Conservation (phyloP, 2,329 filamentous ascomycete species). For the Leptosphaerulina australis region DNA sequence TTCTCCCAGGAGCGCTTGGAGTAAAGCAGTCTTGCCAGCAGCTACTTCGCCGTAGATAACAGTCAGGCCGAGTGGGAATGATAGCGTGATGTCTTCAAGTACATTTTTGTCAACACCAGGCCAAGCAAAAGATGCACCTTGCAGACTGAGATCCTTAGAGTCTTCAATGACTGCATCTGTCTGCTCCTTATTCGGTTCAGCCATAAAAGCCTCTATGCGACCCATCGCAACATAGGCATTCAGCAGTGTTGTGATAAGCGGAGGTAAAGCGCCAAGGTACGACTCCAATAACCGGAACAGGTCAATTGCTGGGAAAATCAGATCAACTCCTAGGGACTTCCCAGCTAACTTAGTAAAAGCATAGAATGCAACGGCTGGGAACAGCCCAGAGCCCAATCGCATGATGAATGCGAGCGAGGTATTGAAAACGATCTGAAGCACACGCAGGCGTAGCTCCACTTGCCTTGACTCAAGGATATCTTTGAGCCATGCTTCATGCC, state of each 20-base stretch:
- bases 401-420: slow-evolving; percentile 72
- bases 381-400: slow-evolving; percentile 71
- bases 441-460: slow-evolving; percentile 68
- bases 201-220: slow-evolving; percentile 85
- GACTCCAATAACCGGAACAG: slow-evolving; percentile 77
- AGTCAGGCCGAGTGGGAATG: slow-evolving; percentile 63
- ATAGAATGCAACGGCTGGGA: slow-evolving; percentile 81
- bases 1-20: slow-evolving; percentile 65
- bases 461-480: slow-evolving; percentile 72
- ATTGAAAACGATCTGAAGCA: slow-evolving; percentile 68
- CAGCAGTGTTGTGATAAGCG: slow-evolving; percentile 74
- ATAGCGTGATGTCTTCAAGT: slow-evolving; percentile 60
- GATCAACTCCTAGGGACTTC: slow-evolving; percentile 72
- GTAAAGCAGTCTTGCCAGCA: slow-evolving; percentile 66
- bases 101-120: slow-evolving; percentile 68
- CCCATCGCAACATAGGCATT: slow-evolving; percentile 83
- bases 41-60: slow-evolving; percentile 69
- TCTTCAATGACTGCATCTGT: slow-evolving; percentile 48
- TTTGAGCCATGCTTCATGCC: slow-evolving; percentile 76
- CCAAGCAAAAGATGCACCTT: slow-evolving; percentile 77
- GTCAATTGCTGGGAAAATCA: slow-evolving; percentile 85
- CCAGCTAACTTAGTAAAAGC: slow-evolving; percentile 77
- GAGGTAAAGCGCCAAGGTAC: slow-evolving; percentile 75
- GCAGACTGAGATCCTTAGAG: slow-evolving; percentile 56
- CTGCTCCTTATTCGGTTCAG: slow-evolving; percentile 76